phyloP scores from a whole-genome alignment of 2,329 filamentous ascomycete species.

The Trichothecium roseum region DNA sequence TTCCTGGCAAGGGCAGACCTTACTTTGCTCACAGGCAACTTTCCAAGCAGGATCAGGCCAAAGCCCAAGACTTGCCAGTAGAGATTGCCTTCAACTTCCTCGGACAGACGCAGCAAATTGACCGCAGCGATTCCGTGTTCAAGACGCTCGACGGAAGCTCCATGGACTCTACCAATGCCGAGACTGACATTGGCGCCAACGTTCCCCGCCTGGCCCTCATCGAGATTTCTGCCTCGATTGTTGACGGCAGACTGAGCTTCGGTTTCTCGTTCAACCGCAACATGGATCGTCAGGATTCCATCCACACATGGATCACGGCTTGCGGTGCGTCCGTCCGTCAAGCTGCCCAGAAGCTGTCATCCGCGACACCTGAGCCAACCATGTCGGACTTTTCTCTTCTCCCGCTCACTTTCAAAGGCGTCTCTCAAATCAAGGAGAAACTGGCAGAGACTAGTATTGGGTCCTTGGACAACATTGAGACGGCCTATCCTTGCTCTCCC shows the following conservation, averaged over 20 bases:
- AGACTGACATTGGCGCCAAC: constrained; percentile 3
- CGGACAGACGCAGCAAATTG: constrained; percentile 4
- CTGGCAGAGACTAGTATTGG: not conserved
- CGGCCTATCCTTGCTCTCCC: constrained; percentile 10
- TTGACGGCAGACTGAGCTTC: constrained; percentile 2
- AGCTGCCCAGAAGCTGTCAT: constrained; percentile 1
- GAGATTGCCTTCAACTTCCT: constrained; percentile 6
- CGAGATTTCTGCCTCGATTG: constrained; percentile 4
- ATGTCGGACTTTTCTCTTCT: constrained; percentile 5
- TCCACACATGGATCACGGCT: constrained; percentile 2
- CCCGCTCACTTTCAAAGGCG: constrained; percentile 3
- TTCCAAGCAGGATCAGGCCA: constrained; percentile 12
- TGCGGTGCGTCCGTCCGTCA: not conserved
- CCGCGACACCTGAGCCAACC: not conserved
- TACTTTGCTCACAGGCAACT: constrained; percentile 6
- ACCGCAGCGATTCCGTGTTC: constrained; percentile 5
- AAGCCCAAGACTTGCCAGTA: constrained; percentile 16
- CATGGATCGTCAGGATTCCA: constrained; percentile 3
- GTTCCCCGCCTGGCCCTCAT: constrained; percentile 4
- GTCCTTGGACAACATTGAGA: constrained; percentile 7
- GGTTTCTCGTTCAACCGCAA: constrained; percentile 4
- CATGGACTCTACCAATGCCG: too few relatives aligned
- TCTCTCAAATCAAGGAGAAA: constrained; percentile 3
- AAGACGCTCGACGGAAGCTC: not conserved
- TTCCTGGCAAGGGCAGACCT: constrained; percentile 11